A percentile compares a stretch with the other conserved stretches of the same genome.
phyloP scores from a whole-genome alignment of 2,329 filamentous ascomycete species.

The Pseudogymnoascus sp. region DNA sequence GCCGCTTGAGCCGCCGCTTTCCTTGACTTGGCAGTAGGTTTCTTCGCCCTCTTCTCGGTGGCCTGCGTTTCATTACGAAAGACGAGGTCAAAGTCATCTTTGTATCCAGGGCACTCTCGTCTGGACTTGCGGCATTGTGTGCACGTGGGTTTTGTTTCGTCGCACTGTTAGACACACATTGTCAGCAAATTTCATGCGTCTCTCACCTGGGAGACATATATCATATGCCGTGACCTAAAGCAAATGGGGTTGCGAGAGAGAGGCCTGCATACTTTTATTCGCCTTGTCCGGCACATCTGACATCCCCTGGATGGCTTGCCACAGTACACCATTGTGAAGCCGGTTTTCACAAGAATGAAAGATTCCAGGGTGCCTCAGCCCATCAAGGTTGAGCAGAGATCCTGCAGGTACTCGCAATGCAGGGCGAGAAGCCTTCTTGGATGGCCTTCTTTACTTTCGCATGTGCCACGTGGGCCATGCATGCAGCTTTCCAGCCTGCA shows the following conservation, averaged over 20 bases:
- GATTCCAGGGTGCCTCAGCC: neutral
- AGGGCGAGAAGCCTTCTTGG: neutral
- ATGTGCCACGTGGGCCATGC: conserved; percentile 6
- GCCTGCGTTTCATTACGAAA: conserved; percentile 66
- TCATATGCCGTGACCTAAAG: neutral
- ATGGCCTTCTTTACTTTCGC: neutral
- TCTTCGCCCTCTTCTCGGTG: conserved; percentile 49
- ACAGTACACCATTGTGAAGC: conserved; percentile 51
- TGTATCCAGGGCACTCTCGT: conserved; percentile 57
- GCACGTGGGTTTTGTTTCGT: conserved; percentile 58
- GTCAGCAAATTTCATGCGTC: neutral
- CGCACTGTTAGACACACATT: conserved; percentile 40
- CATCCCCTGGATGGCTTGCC: conserved; percentile 61
- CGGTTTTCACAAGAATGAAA: neutral
- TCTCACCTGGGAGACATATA: neutral
- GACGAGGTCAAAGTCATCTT: conserved; percentile 63
- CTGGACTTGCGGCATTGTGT: conserved; percentile 56
- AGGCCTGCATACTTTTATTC: conserved; percentile 57
- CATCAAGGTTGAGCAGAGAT: neutral
- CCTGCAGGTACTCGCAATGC: neutral
- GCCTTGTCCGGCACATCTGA: conserved; percentile 64
- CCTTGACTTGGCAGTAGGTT: conserved; percentile 8
- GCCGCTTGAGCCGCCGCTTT: neutral
- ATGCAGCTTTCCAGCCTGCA: neutral
- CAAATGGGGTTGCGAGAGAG: neutral